These are phyloP conservation scores for Neoboletus magnificus DNA, from an alignment of 768 basidiomycete species.

Conservation along the genomic window DNA sequence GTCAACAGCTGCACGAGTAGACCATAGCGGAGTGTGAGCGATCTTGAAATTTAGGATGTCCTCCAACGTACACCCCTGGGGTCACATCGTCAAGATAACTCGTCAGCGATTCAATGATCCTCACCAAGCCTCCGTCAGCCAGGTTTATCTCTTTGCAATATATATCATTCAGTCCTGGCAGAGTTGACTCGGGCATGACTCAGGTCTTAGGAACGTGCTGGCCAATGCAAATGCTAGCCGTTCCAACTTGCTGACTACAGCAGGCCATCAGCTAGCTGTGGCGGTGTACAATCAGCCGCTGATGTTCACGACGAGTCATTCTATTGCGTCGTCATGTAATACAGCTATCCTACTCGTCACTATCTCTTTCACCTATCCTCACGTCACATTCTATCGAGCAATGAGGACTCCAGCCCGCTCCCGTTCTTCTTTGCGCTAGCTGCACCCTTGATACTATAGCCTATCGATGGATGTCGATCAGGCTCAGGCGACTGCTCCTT, in stretches of 20 bases:
- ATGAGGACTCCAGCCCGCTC: slow-evolving; percentile 19
- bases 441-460: slow-evolving; percentile 55
- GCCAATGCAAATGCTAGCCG: background rate
- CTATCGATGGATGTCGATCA: slow-evolving; percentile 38
- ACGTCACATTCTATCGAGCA: slow-evolving; percentile 36
- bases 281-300: background rate
- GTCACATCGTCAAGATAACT: slow-evolving; percentile 2
- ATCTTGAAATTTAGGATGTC: slow-evolving; percentile 45
- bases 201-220: background rate
- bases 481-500: slow-evolving; percentile 25
- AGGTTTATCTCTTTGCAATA: slow-evolving; percentile 21
- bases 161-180: slow-evolving; percentile 2
- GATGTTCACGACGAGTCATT: background rate
- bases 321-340: slow-evolving; percentile 12
- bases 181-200: background rate
- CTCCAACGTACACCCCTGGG: slow-evolving; percentile 63
- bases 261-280: slow-evolving; percentile 2
- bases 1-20: slow-evolving; percentile 54
- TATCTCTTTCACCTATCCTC: slow-evolving; percentile 29
- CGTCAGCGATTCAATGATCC: background rate
- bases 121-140: slow-evolving; percentile 34
- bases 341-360: slow-evolving; percentile 22
- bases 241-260: background rate
- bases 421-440: slow-evolving; percentile 34
- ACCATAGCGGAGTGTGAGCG: slow-evolving; percentile 65